Evolutionary conservation across 768 basidiomycete genomes (phyloP), one percentile per base, ranked within the genome.

Genomic region (Termitomyces sp.): DNA sequence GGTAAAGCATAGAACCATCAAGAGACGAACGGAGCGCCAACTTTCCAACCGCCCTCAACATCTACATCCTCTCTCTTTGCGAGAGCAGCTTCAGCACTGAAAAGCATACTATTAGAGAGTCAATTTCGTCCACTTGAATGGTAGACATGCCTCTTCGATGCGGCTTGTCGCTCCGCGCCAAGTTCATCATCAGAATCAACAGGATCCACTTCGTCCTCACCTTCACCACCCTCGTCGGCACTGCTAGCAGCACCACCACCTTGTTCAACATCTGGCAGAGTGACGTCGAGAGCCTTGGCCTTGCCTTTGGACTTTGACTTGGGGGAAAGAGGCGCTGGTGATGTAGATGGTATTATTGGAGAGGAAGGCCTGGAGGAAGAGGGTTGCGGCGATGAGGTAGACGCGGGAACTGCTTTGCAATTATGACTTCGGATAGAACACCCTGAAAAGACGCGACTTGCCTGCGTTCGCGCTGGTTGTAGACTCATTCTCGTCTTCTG

Each of bases 41-140:
- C 74, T 74, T 91, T 88, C 95, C 95, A 92, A 17, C 88, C 88
- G 19, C 86, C 87, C 51, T 81, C 75, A 27, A 91, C 74, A 66
- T 91, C 90, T n/a, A 91, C 87, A 39, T 91, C 85, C 19, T 76
- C 68, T 45, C 73, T 79, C 61, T 79, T 79, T 21, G 76, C 78
- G 30, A 91, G 68, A 9, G 81, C 86, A 40, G 81, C 82, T 66
- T 90, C 81, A n/a, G 84, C 89, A 70, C 91, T 87, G 17, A 23
- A 43, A 40, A 21, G 11, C 19, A 21, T 30, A 23, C 23, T 4
- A n/a, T 32, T 16, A n/a, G 43, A n/a, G 43, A 46, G 35, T 30
- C 19, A 6, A 11, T 34, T 9, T 28, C 25, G 23, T 9, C 8
- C 9, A 35, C 40, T 34, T n/a, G 23, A 34, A 43, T 3, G 17